phyloP scores from a whole-genome alignment of 1,284 basidiomycete species.

The Moesziomyces sp. region DNA sequence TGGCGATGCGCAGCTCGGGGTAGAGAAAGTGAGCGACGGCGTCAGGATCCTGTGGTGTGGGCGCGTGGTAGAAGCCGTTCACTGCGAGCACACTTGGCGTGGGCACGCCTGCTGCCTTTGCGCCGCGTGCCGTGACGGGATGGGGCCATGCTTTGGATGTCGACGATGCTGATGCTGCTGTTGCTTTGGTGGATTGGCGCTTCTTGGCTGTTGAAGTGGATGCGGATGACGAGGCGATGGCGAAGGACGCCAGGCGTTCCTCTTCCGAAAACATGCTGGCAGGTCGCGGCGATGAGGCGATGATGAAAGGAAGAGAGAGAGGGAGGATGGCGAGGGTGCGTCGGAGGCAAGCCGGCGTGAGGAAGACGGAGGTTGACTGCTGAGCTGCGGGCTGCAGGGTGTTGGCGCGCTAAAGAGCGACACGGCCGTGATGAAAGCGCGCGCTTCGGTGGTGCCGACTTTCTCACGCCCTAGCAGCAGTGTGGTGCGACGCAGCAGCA shows the following conservation, averaged over 20 bases:
- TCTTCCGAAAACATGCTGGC: constrained; percentile 39
- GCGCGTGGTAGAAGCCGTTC: constrained; percentile 61
- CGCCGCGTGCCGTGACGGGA: constrained; percentile 28
- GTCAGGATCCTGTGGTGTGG: constrained; percentile 47
- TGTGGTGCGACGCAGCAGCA: no score
- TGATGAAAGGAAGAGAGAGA: no score
- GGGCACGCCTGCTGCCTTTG: constrained; percentile 44
- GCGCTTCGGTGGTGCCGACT: no score
- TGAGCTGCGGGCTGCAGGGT: no score
- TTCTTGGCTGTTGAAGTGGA: constrained; percentile 38
- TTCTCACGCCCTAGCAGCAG: no score
- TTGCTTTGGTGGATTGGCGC: constrained; percentile 27
- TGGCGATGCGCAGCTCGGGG: constrained; percentile 48
- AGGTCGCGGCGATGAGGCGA: not conserved
- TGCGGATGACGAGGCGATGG: constrained; percentile 25
- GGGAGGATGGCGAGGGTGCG: not conserved
- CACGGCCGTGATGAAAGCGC: no score
- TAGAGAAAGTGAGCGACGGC: constrained; percentile 57
- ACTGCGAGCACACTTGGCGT: constrained; percentile 54
- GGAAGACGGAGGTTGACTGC: no score
- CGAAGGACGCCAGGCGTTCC: constrained; percentile 46
- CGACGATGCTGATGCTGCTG: constrained; percentile 3
- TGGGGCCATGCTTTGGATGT: constrained; percentile 42
- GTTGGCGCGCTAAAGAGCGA: no score
- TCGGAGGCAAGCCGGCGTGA: no score